These are phyloP conservation scores for Scheffersomyces stipitis DNA, from an alignment of 805 yeast genomes.

Conservation along the genomic window DNA sequence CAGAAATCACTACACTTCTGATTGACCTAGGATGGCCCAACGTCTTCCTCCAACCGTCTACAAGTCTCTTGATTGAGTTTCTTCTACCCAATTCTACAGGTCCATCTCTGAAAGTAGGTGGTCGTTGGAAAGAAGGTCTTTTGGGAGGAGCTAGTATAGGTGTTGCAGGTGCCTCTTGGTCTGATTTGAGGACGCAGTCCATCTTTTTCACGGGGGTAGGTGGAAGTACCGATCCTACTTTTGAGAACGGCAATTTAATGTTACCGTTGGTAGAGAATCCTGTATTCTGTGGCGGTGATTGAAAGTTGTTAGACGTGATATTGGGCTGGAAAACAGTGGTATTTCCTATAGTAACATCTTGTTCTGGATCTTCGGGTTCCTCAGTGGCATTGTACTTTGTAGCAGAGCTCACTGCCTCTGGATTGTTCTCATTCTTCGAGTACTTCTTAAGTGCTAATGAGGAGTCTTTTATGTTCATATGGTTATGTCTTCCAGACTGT, in stretches of 20 bases:
- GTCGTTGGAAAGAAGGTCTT: background rate
- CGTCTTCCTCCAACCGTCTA: slow-evolving; percentile 44
- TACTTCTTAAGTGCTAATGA: slow-evolving; percentile 38
- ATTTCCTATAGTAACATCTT: too few species aligned
- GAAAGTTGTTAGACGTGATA: background rate
- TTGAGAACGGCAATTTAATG: slow-evolving; percentile 50
- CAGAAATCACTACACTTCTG: background rate
- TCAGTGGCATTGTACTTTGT: background rate
- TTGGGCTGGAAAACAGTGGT: background rate
- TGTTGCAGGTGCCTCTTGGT: slow-evolving; percentile 1
- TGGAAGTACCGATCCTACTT: slow-evolving; percentile 50
- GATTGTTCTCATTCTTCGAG: slow-evolving; percentile 5
- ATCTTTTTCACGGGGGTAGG: slow-evolving; percentile 68
- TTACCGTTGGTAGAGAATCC: slow-evolving; percentile 54
- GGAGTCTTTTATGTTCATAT: slow-evolving; percentile 40
- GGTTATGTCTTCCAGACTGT: slow-evolving; percentile 27
- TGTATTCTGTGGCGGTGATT: slow-evolving; percentile 1
- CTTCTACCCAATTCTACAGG: slow-evolving; percentile 25
- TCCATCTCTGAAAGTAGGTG: slow-evolving; percentile 1
- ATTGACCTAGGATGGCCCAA: slow-evolving; percentile 13
- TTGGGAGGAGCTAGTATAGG: background rate
- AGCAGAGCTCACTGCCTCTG: background rate
- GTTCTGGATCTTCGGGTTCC: background rate
- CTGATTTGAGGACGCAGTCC: slow-evolving; percentile 33
- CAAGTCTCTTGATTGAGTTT: slow-evolving; percentile 34